Evolutionary conservation across 2,329 filamentous ascomycete genomes (phyloP).

Genomic region (Aspergillus aculeatinus): DNA sequence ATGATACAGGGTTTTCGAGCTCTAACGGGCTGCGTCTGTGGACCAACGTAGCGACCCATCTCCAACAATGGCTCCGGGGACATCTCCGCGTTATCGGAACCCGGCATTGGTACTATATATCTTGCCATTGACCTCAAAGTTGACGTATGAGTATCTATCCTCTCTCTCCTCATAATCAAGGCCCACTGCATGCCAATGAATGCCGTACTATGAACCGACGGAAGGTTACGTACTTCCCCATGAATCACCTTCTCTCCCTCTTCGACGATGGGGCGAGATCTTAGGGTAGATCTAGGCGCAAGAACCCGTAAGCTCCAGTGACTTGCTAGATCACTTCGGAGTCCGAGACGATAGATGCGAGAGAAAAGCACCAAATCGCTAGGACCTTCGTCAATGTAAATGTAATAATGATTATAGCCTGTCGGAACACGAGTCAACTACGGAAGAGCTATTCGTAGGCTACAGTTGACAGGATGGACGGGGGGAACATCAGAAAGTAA

Average conservation of each 20-base stretch:
- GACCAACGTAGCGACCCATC: neutral
- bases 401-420: too few relatives aligned
- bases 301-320: neutral
- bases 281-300: neutral
- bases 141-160: neutral
- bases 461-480: neutral
- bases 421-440: neutral
- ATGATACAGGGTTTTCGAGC: neutral
- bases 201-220: neutral
- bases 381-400: neutral
- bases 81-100: neutral
- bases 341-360: neutral
- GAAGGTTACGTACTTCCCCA: neutral
- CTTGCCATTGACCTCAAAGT: neutral
- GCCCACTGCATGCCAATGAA: neutral
- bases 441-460: neutral
- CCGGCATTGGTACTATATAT: neutral
- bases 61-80: neutral
- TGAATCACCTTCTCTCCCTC: neutral
- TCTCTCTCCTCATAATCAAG: neutral
- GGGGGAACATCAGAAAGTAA: neutral
- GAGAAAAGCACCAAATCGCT: neutral
- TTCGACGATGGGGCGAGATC: neutral
- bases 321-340: neutral
- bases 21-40: neutral